Conservation (phyloP, 2,329 filamentous ascomycete species). For the Penicillium brasilianum region DNA sequence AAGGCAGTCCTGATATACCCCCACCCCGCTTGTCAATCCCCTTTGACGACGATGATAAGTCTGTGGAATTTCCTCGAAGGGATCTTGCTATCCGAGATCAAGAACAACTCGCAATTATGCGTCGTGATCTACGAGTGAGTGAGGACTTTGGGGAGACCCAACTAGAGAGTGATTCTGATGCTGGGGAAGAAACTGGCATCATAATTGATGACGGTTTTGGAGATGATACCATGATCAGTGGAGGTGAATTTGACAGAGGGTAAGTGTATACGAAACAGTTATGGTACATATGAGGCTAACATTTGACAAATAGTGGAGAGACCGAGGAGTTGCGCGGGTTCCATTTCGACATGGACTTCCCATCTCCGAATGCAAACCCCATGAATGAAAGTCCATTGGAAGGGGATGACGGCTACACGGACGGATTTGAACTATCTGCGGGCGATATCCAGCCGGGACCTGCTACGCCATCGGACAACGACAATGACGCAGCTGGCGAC, state of each 20-base stretch:
- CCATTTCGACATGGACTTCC: constrained; percentile 49
- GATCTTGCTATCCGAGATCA: constrained; percentile 46
- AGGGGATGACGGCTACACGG: constrained; percentile 41
- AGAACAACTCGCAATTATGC: constrained; percentile 49
- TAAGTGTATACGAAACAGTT: constrained; percentile 30
- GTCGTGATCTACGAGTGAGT: constrained; percentile 52
- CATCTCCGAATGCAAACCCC: constrained; percentile 40
- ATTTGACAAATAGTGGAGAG: constrained; percentile 43
- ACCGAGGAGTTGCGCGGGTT: constrained; percentile 51
- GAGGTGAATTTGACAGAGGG: constrained; percentile 47
- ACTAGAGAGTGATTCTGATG: constrained; percentile 50
- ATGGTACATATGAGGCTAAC: constrained; percentile 28
- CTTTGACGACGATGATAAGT: constrained; percentile 53
- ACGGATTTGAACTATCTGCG: constrained; percentile 41
- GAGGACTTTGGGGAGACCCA: constrained; percentile 58
- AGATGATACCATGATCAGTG: constrained; percentile 46
- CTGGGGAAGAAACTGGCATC: constrained; percentile 46
- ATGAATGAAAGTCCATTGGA: constrained; percentile 38
- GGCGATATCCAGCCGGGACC: constrained; percentile 35
- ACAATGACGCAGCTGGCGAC: constrained; percentile 35
- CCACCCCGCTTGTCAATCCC: constrained; percentile 47
- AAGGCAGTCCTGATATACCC: constrained; percentile 43
- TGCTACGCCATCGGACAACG: constrained; percentile 34
- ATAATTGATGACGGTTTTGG: constrained; percentile 42
- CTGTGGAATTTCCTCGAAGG: constrained; percentile 51